phyloP scores from a whole-genome alignment of 2,329 filamentous ascomycete genomes.

The Xylaria sp. region DNA sequence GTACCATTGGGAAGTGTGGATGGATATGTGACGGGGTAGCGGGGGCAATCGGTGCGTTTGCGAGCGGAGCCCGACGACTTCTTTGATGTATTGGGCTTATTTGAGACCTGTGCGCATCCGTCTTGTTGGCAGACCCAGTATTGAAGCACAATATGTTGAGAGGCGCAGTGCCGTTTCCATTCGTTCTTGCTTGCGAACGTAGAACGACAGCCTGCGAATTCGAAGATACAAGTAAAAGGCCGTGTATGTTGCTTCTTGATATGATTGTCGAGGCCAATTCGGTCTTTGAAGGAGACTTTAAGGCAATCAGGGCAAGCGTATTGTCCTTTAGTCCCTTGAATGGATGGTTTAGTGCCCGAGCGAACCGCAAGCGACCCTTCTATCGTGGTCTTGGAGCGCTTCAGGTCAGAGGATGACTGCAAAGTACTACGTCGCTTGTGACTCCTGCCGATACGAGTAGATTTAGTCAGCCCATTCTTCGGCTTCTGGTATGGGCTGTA shows the following conservation, averaged over 20 bases:
- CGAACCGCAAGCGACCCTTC: constrained; percentile 31
- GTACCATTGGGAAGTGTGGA: constrained; percentile 62
- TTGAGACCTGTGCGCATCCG: constrained; percentile 56
- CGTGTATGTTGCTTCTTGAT: constrained; percentile 65
- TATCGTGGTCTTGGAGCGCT: constrained; percentile 44
- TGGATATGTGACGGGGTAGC: constrained; percentile 29
- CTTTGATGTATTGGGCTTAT: constrained; percentile 42
- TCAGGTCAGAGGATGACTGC: constrained; percentile 35
- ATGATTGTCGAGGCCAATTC: constrained; percentile 59
- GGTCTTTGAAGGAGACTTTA: constrained; percentile 57
- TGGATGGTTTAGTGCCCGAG: constrained; percentile 37
- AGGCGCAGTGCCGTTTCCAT: constrained; percentile 89
- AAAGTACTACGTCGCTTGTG: constrained; percentile 43
- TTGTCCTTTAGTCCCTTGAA: constrained; percentile 43
- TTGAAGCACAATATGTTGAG: constrained; percentile 79
- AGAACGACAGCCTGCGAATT: constrained; percentile 77
- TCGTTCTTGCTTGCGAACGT: constrained; percentile 88
- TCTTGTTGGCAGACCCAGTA: constrained; percentile 82
- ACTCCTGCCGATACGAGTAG: constrained; percentile 37
- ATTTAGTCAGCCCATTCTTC: constrained; percentile 35
- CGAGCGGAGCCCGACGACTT: constrained; percentile 38
- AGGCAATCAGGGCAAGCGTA: constrained; percentile 53
- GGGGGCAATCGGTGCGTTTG: constrained; percentile 37
- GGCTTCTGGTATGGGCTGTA: constrained; percentile 41
- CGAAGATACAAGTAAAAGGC: constrained; percentile 81